These are phyloP conservation scores for Cadophora sp. DNA, from an alignment of 2,329 filamentous ascomycete species.

Conservation along the genomic window DNA sequence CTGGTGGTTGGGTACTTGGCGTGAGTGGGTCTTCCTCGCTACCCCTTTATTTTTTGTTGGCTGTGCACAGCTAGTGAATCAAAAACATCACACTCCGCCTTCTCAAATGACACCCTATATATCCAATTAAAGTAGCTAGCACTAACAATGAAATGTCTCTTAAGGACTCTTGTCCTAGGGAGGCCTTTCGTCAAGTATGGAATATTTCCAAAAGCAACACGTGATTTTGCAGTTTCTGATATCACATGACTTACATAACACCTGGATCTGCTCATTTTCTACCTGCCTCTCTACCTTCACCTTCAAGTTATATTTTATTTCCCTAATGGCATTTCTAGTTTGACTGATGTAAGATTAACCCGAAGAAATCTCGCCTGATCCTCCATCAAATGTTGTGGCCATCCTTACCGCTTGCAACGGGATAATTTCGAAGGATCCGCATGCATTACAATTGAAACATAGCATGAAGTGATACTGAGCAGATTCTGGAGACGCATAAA, in stretches of 20 bases:
- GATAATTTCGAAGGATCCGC: slow-evolving; percentile 17
- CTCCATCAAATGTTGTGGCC: not conserved
- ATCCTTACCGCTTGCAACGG: slow-evolving; percentile 23
- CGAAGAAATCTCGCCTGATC: not conserved
- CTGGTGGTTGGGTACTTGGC: not conserved
- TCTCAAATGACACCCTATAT: not conserved
- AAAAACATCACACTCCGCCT: too few species aligned
- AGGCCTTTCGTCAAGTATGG: too few species aligned
- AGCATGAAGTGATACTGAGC: slow-evolving; percentile 31
- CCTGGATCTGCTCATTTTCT: too few species aligned
- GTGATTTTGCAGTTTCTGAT: too few species aligned
- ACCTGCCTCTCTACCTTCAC: too few species aligned
- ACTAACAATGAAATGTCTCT: too few species aligned
- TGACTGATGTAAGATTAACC: not conserved
- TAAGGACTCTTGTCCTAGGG: too few species aligned
- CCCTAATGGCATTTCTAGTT: not conserved
- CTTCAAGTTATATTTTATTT: too few species aligned
- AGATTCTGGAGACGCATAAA: slow-evolving; percentile 30
- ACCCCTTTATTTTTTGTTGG: slow-evolving; percentile 7
- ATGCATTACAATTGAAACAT: slow-evolving; percentile 35
- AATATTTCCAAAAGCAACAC: too few species aligned
- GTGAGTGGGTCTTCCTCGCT: slow-evolving; percentile 1
- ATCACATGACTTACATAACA: too few species aligned
- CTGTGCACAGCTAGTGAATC: not conserved
- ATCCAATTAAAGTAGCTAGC: not conserved